Percentiles rank a stretch among this genome's conserved stretches.
Conservation (phyloP, 176 grass and related monocot genomes). For the Eleusine coracana region DNA sequence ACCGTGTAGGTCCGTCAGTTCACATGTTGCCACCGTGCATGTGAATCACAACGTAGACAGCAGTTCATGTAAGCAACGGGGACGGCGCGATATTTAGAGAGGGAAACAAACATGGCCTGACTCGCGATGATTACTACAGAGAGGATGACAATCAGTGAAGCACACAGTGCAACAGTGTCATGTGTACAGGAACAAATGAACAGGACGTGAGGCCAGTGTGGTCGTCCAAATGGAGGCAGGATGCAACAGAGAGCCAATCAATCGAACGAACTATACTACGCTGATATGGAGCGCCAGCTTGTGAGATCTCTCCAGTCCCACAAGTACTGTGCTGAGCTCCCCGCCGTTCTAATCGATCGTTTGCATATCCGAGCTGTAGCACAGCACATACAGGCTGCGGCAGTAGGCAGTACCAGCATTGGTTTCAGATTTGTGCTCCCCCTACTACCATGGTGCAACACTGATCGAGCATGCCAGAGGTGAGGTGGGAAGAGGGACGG, state of each 20-base stretch:
- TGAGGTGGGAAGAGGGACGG: too few relatives aligned
- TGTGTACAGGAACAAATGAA: constrained; percentile 16
- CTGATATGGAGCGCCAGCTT: neutral
- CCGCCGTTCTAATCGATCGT: too few relatives aligned
- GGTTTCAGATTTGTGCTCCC: too few relatives aligned
- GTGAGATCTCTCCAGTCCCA: neutral
- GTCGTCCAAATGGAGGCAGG: constrained; percentile 6
- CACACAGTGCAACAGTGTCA: constrained; percentile 21
- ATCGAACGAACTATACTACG: neutral
- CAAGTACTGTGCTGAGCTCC: too few relatives aligned
- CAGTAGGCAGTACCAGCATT: too few relatives aligned
- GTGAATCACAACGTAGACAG: too few relatives aligned
- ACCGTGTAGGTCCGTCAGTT: too few relatives aligned
- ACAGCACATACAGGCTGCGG: neutral
- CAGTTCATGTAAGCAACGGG: too few relatives aligned
- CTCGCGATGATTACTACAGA: neutral
- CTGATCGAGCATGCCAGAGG: too few relatives aligned
- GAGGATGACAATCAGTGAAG: constrained; percentile 23
- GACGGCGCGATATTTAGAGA: too few relatives aligned
- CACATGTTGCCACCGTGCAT: too few relatives aligned
- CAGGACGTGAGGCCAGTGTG: neutral
- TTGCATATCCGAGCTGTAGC: neutral
- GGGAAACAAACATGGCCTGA: neutral
- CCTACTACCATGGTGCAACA: too few relatives aligned
- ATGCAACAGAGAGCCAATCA: constrained; percentile 5